These are phyloP conservation scores for Coemansia javaensis DNA, from an alignment of 192 early-diverging fungal species.

Conservation along the genomic window DNA sequence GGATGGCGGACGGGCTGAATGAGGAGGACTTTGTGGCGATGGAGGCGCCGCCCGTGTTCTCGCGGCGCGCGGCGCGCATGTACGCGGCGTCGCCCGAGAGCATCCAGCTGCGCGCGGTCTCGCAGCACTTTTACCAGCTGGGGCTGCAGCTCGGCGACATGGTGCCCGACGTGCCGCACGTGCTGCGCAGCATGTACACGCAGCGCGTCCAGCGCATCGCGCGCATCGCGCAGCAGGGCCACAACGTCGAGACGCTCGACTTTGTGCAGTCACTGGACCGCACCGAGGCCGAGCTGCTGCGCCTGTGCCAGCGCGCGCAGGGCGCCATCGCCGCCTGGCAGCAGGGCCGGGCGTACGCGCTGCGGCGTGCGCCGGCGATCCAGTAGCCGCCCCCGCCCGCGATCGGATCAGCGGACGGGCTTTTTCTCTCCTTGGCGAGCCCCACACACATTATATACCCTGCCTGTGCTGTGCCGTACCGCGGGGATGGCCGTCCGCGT, in stretches of 20 bases:
- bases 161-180: conserved; percentile 41
- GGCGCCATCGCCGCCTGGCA: conserved; percentile 35
- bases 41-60: conserved; percentile 43
- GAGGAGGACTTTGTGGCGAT: conserved; percentile 48
- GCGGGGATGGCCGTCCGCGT: conserved; percentile 26
- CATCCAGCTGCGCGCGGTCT: conserved; percentile 43
- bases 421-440: neutral
- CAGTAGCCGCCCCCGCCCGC: neutral
- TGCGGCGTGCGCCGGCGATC: conserved; percentile 24
- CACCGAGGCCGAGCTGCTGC: conserved; percentile 28
- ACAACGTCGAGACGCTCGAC: conserved; percentile 38
- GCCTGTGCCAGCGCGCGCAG: conserved; percentile 38
- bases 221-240: conserved; percentile 40
- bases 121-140: conserved; percentile 48
- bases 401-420: conserved; percentile 1
- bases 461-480: neutral
- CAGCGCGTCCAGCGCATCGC: conserved; percentile 39
- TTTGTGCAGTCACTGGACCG: conserved; percentile 48
- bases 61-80: conserved; percentile 49
- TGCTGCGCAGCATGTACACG: conserved; percentile 48
- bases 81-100: conserved; percentile 48
- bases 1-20: conserved; percentile 52
- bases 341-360: conserved; percentile 29
- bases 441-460: neutral
- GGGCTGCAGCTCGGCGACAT: conserved; percentile 46